Percentiles rank a stretch among this genome's conserved stretches.
Evolutionary conservation across 768 basidiomycete genomes (phyloP).

Genomic region (Cyathus striatus): DNA sequence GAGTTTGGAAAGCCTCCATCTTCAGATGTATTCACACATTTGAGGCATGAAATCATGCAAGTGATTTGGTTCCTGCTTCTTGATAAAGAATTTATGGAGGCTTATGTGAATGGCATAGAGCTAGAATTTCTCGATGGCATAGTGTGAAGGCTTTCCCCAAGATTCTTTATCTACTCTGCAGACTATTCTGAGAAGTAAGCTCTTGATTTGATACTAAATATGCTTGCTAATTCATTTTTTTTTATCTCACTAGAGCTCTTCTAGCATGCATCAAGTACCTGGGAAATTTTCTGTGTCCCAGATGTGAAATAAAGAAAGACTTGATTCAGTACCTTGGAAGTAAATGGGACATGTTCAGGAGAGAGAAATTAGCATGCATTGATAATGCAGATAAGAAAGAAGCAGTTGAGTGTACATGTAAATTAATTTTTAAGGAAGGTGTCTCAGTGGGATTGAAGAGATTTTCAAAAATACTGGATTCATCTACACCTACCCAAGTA

Average conservation of each 20-base stretch:
- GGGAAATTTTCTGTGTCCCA: constrained; percentile 17
- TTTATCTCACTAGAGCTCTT: constrained; percentile 10
- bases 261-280: constrained; percentile 11
- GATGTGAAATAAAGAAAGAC: too few relatives aligned
- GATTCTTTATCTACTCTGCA: constrained; percentile 21
- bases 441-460: too few relatives aligned
- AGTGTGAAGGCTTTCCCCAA: constrained; percentile 13
- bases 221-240: background rate
- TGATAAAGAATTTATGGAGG: constrained; percentile 16
- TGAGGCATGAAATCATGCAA: constrained; percentile 23
- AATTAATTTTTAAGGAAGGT: too few relatives aligned
- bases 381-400: too few relatives aligned
- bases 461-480: too few relatives aligned
- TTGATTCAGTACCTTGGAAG: too few relatives aligned
- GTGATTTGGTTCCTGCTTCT: constrained; percentile 17
- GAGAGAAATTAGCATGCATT: too few relatives aligned
- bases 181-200: constrained; percentile 26
- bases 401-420: too few relatives aligned
- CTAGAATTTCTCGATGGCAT: constrained; percentile 19
- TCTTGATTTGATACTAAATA: background rate
- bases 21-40: constrained; percentile 21
- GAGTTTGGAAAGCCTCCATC: background rate
- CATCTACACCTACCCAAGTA: too few relatives aligned
- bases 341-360: too few relatives aligned
- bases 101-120: constrained; percentile 16